These are phyloP conservation scores for Croton laevigatus DNA, from an alignment of 441 rosid species.

Conservation along the genomic window DNA sequence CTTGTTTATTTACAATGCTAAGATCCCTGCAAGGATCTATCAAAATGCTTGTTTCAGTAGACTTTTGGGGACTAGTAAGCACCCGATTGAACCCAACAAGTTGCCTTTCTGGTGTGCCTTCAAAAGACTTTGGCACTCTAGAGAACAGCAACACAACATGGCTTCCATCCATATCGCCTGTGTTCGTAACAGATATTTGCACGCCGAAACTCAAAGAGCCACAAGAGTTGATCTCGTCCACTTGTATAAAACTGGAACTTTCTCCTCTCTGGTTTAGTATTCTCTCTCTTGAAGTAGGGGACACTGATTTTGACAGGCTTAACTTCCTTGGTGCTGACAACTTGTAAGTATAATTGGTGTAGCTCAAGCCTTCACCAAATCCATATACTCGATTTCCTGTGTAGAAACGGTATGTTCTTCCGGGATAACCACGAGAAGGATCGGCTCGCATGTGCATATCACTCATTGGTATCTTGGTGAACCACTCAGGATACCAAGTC, in stretches of 20 bases:
- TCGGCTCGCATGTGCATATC: slow-evolving; percentile 79
- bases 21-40: slow-evolving; percentile 75
- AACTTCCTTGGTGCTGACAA: slow-evolving; percentile 56
- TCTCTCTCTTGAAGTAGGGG: slow-evolving; percentile 34
- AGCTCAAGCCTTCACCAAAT: slow-evolving; percentile 84
- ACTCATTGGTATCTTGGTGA: slow-evolving; percentile 68
- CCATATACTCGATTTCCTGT: slow-evolving; percentile 56
- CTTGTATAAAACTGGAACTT: slow-evolving; percentile 27
- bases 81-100: slow-evolving; percentile 75
- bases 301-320: slow-evolving; percentile 33
- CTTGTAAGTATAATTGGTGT: slow-evolving; percentile 52
- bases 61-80: slow-evolving; percentile 36
- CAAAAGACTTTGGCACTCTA: slow-evolving; percentile 39
- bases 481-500: slow-evolving; percentile 93
- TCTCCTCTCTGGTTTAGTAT: slow-evolving; percentile 33
- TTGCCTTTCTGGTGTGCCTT: slow-evolving; percentile 60
- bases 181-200: slow-evolving; percentile 46
- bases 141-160: slow-evolving; percentile 69
- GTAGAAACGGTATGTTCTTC: slow-evolving; percentile 89
- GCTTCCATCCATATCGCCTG: slow-evolving; percentile 67
- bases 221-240: slow-evolving; percentile 46
- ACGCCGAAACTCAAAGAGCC: slow-evolving; percentile 46
- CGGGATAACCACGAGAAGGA: slow-evolving; percentile 55
- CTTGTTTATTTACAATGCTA: slow-evolving; percentile 52
- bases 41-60: slow-evolving; percentile 45